Conservation (phyloP, 495 filamentous ascomycete species). For the Terfezia claveryi region DNA sequence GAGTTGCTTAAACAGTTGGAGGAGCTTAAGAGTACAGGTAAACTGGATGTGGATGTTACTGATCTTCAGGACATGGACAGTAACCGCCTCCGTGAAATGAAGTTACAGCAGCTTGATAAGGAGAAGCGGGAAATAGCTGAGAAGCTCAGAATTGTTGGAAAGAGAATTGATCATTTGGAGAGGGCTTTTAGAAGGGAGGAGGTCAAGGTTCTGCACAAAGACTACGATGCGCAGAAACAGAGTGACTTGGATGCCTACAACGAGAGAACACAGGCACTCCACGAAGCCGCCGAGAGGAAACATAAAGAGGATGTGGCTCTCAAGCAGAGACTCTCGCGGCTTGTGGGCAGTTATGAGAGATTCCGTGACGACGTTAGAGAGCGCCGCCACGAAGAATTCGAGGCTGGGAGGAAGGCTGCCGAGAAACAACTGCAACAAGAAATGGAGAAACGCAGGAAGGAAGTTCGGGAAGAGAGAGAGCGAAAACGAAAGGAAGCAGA, state of each 20-base stretch:
- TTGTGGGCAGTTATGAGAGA: conserved; percentile 57
- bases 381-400: conserved; percentile 82
- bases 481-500: conserved; percentile 59
- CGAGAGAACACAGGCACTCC: conserved; percentile 45
- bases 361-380: conserved; percentile 63
- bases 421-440: conserved; percentile 76
- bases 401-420: conserved; percentile 70
- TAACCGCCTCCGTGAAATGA: conserved; percentile 74
- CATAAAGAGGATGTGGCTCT: conserved; percentile 77
- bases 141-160: conserved; percentile 71
- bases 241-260: conserved; percentile 64
- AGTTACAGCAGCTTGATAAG: conserved; percentile 83
- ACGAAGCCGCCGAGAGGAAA: conserved; percentile 61
- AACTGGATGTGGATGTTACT: conserved; percentile 55
- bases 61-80: conserved; percentile 62
- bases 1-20: conserved; percentile 90
- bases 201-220: conserved; percentile 66
- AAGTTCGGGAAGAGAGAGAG: conserved; percentile 27
- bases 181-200: conserved; percentile 91
- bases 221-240: conserved; percentile 69
- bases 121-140: conserved; percentile 91
- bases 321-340: conserved; percentile 68
- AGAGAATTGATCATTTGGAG: conserved; percentile 93
- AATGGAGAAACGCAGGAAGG: conserved; percentile 67
- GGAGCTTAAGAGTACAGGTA: conserved; percentile 44